Evolutionary conservation across 768 basidiomycete genomes (phyloP).

Genomic region (Lenzites betulinus): DNA sequence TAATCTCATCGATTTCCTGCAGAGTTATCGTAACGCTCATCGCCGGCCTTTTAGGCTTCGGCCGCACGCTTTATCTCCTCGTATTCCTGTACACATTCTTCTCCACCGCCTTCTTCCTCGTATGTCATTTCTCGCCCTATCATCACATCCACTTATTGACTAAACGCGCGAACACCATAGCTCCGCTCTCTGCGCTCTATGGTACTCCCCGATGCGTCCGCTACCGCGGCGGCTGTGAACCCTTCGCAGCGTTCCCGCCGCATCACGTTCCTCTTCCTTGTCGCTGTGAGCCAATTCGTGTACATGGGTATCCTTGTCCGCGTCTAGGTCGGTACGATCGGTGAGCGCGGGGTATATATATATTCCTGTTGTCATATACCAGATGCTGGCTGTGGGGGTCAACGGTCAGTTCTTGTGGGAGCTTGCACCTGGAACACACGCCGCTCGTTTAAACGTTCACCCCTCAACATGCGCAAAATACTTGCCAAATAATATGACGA

Average conservation of each 20-base stretch:
- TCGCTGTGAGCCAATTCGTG: conserved; percentile 78
- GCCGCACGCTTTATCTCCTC: conserved; percentile 61
- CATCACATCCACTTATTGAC: neutral
- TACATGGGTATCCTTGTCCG: conserved; percentile 87
- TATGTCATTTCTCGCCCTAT: conserved; percentile 39
- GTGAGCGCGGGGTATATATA: neutral
- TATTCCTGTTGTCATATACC: neutral
- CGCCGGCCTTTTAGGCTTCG: conserved; percentile 63
- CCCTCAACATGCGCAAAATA: too few species aligned
- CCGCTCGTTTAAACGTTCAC: too few species aligned
- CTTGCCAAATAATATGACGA: too few species aligned
- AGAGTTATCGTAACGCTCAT: conserved; percentile 87
- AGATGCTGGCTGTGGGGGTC: too few species aligned
- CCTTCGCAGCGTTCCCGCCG: conserved; percentile 80
- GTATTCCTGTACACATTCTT: conserved; percentile 85
- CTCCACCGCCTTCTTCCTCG: conserved; percentile 93
- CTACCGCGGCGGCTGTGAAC: conserved; percentile 62
- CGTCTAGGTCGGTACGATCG: conserved; percentile 36
- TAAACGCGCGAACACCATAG: conserved; percentile 39
- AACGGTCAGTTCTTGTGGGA: too few species aligned
- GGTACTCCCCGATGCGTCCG: conserved; percentile 79
- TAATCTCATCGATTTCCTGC: neutral
- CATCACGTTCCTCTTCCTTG: conserved; percentile 86
- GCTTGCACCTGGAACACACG: too few species aligned
- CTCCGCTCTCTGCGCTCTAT: conserved; percentile 92